Evolutionary conservation across 768 basidiomycete species (phyloP).

Genomic region (Leccinum truebloodii): DNA sequence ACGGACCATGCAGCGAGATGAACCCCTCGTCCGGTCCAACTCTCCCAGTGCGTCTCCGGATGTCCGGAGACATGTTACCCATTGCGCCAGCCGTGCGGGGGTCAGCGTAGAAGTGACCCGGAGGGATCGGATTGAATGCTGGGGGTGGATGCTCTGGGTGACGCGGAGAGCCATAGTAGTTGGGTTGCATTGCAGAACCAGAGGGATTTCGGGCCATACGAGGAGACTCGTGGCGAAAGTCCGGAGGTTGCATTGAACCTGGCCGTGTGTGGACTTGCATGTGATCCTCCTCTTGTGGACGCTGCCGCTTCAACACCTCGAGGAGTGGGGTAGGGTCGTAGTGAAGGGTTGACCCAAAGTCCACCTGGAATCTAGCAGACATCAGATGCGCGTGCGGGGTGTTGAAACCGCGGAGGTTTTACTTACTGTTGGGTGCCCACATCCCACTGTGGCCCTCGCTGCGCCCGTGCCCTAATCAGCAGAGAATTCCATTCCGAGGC

Average conservation of each 20-base stretch:
- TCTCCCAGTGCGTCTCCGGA: slow-evolving; percentile 32
- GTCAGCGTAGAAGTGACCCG: slow-evolving; percentile 43
- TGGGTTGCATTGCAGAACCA: slow-evolving; percentile 29
- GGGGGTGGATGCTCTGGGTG: slow-evolving; percentile 32
- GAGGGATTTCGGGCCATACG: slow-evolving; percentile 35
- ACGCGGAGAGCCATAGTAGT: slow-evolving; percentile 34
- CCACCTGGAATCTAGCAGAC: slow-evolving; percentile 65
- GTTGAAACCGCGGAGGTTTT: not conserved
- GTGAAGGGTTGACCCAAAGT: slow-evolving; percentile 69
- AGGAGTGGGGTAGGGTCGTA: slow-evolving; percentile 67
- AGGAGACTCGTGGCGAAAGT: slow-evolving; percentile 36
- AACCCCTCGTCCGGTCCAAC: slow-evolving; percentile 36
- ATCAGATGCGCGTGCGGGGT: not conserved
- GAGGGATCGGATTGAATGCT: slow-evolving; percentile 37
- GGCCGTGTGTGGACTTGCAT: slow-evolving; percentile 20
- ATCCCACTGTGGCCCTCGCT: slow-evolving; percentile 87
- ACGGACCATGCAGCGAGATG: slow-evolving; percentile 33
- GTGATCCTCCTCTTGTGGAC: slow-evolving; percentile 32
- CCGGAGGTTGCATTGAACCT: slow-evolving; percentile 34
- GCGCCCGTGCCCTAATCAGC: slow-evolving; percentile 74
- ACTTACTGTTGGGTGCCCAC: slow-evolving; percentile 83
- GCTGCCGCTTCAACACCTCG: slow-evolving; percentile 46
- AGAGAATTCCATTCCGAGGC: slow-evolving; percentile 88
- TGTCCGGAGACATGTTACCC: slow-evolving; percentile 38
- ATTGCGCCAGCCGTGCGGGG: slow-evolving; percentile 34